phyloP scores from a whole-genome alignment of 768 basidiomycete species.

The Kockovaella imperatae region DNA sequence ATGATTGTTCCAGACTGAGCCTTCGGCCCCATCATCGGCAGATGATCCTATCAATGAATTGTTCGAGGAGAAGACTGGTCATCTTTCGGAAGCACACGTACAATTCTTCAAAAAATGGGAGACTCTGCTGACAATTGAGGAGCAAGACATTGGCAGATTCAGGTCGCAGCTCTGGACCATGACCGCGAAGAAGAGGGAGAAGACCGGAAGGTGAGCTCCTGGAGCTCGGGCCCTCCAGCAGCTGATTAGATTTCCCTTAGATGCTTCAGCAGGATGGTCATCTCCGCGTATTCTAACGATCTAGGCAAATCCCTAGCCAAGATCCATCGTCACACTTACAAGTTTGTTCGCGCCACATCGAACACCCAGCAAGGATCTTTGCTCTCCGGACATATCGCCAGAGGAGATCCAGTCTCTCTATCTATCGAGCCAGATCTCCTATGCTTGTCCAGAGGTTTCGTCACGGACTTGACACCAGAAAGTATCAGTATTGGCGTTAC shows the following conservation, averaged over 20 bases:
- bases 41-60: conserved; percentile 49
- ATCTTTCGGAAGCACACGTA: conserved; percentile 60
- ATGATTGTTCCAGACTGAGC: not conserved
- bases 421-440: conserved; percentile 82
- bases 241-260: conserved; percentile 17
- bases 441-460: conserved; percentile 74
- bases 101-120: conserved; percentile 92
- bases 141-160: conserved; percentile 74
- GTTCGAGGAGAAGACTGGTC: conserved; percentile 70
- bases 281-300: conserved; percentile 49
- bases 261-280: conserved; percentile 72
- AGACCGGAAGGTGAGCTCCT: conserved; percentile 55
- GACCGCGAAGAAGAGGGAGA: conserved; percentile 68
- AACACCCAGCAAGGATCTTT: conserved; percentile 41
- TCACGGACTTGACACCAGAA: conserved; percentile 60
- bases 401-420: conserved; percentile 74
- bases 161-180: conserved; percentile 91
- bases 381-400: conserved; percentile 67
- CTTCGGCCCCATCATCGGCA: conserved; percentile 50
- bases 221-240: not conserved
- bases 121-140: conserved; percentile 70
- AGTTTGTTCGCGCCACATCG: conserved; percentile 49
- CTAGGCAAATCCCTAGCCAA: conserved; percentile 50
- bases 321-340: conserved; percentile 73
- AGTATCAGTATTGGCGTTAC: conserved; percentile 73